These are phyloP conservation scores for Phytophthora brassicae DNA, from an alignment of 352 stramenopile species.

Conservation along the genomic window DNA sequence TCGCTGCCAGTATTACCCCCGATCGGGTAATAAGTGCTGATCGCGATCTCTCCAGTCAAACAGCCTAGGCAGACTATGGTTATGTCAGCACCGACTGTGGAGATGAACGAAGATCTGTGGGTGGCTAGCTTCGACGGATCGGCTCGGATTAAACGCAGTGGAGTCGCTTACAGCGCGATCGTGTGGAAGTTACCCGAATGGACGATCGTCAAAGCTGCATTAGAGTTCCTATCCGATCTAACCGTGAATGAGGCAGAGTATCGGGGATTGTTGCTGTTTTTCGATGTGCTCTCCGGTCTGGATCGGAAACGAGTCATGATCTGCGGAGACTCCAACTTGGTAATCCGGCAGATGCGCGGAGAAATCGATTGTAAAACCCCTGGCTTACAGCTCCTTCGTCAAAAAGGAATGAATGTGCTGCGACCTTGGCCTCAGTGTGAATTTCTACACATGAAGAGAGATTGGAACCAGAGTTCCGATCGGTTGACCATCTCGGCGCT, in stretches of 20 bases:
- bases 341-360: too few species aligned
- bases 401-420: not conserved
- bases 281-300: not conserved
- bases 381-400: not conserved
- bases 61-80: too few species aligned
- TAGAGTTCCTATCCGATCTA: too few species aligned
- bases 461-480: conserved; percentile 5
- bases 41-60: not conserved
- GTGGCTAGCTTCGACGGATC: too few species aligned
- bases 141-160: too few species aligned
- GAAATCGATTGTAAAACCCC: conserved; percentile 12
- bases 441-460: conserved; percentile 4
- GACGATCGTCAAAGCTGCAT: not conserved
- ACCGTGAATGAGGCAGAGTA: too few species aligned
- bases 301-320: not conserved
- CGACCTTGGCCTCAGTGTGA: not conserved
- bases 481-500: not conserved
- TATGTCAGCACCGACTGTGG: too few species aligned
- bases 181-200: not conserved
- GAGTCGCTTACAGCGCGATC: not conserved
- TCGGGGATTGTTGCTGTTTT: not conserved
- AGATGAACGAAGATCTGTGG: too few species aligned
- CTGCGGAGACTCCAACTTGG: too few species aligned
- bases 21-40: not conserved
- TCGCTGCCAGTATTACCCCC: conserved; percentile 8